Percentiles rank a stretch among this genome's conserved stretches.
phyloP scores from a whole-genome alignment of 176 grass and related monocot species.

The Carex kokanica region DNA sequence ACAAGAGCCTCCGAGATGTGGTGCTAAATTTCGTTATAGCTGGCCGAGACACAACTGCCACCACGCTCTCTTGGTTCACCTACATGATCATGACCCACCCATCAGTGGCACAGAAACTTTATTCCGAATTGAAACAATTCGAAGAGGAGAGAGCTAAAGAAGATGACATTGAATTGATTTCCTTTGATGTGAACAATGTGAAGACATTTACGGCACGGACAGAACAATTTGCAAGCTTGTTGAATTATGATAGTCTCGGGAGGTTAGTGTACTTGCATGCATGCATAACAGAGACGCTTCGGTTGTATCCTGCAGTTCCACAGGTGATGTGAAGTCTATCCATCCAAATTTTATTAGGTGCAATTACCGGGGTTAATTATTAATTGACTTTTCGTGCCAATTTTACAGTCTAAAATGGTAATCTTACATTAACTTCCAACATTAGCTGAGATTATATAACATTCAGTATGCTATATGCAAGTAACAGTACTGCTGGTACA shows the following conservation, averaged over 20 bases:
- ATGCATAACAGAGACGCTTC: slow-evolving; percentile 84
- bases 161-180: slow-evolving; percentile 40
- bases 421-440: not conserved
- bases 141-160: slow-evolving; percentile 65
- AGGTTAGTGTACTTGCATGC: slow-evolving; percentile 85
- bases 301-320: slow-evolving; percentile 79
- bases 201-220: slow-evolving; percentile 41
- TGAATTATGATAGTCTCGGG: slow-evolving; percentile 73
- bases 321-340: slow-evolving; percentile 37
- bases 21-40: slow-evolving; percentile 96
- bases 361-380: not conserved
- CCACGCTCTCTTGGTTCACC: slow-evolving; percentile 90
- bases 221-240: slow-evolving; percentile 54
- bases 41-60: slow-evolving; percentile 82
- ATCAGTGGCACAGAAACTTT: slow-evolving; percentile 59
- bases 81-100: slow-evolving; percentile 81
- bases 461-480: not conserved
- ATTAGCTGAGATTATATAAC: not conserved
- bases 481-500: not conserved
- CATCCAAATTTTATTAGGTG: not conserved
- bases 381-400: not conserved
- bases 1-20: slow-evolving; percentile 86
- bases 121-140: slow-evolving; percentile 57
- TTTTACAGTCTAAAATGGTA: not conserved
- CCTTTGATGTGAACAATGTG: slow-evolving; percentile 6